Percentiles rank a stretch among this genome's conserved stretches.
These are phyloP conservation scores for Talaromyces ruber DNA, from an alignment of 495 filamentous ascomycete genomes.

Conservation along the genomic window DNA sequence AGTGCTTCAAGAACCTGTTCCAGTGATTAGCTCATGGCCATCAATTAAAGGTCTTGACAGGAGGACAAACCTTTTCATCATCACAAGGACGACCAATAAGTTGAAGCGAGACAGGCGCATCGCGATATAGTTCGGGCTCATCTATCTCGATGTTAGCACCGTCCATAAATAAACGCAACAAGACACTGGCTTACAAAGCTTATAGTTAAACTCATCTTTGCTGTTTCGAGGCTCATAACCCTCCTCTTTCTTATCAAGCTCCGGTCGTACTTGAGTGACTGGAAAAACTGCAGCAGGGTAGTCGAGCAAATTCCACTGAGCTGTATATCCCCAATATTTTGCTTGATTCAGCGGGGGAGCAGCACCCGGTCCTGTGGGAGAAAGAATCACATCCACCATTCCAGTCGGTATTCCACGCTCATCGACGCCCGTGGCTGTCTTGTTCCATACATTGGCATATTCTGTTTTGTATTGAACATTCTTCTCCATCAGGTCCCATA, in stretches of 20 bases:
- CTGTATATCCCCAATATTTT: conserved; percentile 53
- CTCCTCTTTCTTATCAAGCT: neutral
- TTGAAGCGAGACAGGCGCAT: conserved; percentile 29
- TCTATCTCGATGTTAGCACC: neutral
- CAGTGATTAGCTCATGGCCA: neutral
- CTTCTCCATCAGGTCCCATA: conserved; percentile 35
- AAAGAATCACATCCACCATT: conserved; percentile 51
- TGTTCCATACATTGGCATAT: conserved; percentile 37
- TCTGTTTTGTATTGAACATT: conserved; percentile 38
- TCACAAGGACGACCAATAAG: conserved; percentile 32
- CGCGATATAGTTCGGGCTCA: neutral
- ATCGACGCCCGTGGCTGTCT: conserved; percentile 3
- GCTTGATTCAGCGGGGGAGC: conserved; percentile 42
- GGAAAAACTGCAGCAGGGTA: conserved; percentile 51
- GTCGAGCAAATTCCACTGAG: conserved; percentile 57
- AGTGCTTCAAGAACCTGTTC: conserved; percentile 1
- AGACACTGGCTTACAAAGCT: neutral
- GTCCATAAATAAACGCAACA: neutral
- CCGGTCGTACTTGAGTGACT: conserved; percentile 22
- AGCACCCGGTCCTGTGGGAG: conserved; percentile 43
- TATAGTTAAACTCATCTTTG: conserved; percentile 1
- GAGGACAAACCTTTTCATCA: conserved; percentile 29
- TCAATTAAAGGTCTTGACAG: neutral
- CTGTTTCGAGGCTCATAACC: neutral
- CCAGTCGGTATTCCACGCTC: conserved; percentile 15